Base-by-base conservation (phyloP, 2,329 filamentous ascomycete genomes). In the Dactylonectria estremocensis region DNA sequence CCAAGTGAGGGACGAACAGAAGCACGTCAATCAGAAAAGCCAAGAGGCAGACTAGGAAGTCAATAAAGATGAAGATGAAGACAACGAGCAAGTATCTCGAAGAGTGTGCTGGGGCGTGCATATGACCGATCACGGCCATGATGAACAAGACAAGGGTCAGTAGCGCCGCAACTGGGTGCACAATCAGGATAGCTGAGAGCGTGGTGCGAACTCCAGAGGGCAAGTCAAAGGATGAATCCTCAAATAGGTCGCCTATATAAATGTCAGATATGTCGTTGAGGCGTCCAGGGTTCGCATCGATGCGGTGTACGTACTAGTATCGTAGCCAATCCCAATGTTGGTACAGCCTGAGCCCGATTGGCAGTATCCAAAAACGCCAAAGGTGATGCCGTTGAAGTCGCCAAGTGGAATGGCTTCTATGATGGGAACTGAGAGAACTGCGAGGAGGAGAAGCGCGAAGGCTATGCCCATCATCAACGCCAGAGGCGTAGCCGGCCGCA, bases 301-400 rank as follows among this genome's bases (percentile, higher is more conserved):
- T 16, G 28, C 35, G 45, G 31, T 31, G 61, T 48, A 87, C 91
- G 75, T 85, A 97, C 95, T 88, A 72, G 91, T 92, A 78, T 92
- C 90, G 82, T 98, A 99, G 78, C 95, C 96, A 75, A 99, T 89
- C 78, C 92, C 89, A 71, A 95, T 89, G 46, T 85, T 84, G 76
- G 89, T 93, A 81, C 96, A 98, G 66, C 82, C 79, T 67, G 84
- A 80, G 45, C 73, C 70, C 49, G 83, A 84, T 71, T 90, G 86
- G 82, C 96, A 99, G 77, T 90, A 97, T 28, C 96, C 96, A 84
- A 98, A 95, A 55, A 98, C 95, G 55, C 96, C 96, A 85, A 97
- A 98, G 73, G 91, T 91, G 74, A 93, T 89, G 75, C 92, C 91
- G 48, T 91, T 83, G 78, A 91, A 95, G 59, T 89, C 91, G 43